Evolutionary conservation across 495 filamentous ascomycete species (phyloP), one percentile per base, ranked within the genome.

Genomic region (Penicillium verhagenii): DNA sequence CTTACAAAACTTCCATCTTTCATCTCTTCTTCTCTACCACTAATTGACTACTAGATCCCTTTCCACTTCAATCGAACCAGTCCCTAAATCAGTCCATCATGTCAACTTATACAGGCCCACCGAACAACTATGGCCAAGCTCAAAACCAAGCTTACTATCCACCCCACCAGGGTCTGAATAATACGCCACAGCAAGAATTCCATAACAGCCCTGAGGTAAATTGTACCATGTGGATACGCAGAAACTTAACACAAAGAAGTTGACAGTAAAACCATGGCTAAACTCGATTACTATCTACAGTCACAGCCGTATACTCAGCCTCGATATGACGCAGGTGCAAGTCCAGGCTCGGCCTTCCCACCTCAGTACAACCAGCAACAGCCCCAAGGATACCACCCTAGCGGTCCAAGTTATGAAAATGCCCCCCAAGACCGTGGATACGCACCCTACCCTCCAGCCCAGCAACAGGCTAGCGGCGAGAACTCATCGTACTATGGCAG

Each of bases 401-500:
- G 31, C 14, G n/a, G n/a, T n/a, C n/a, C n/a, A n/a, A n/a, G n/a
- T n/a, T 35, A 9, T n/a, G 14, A 35, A 35, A 14, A 35, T 14
- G 13, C 13, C 6, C 31, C 31, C 31, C 31, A n/a, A n/a, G 31
- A 35, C 3, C 11, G 3, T 5, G 31, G 14, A 35, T 35, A 35
- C 31, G 31, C 1, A 35, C 6, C 31, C 10, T 29, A 43, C 21
- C 4, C 37, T 9, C 35, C 37, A 0, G 23, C 42, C 20, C 49
- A 52, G 9, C 37, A 29, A 28, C 29, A 42, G 7, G 37, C 8
- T 9, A 37, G 20, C 16, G 49, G 49, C 16, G 49, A 25, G 24
- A 52, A 13, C 35, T 6, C 49, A 9, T 38, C 35, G 9, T 52
- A 52, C 29, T 52, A 52, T 16, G 35, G 37, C 13, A n/a, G 10